These are phyloP conservation scores for Xylaria sp. DNA, from an alignment of 2,329 filamentous ascomycete genomes.

Conservation along the genomic window DNA sequence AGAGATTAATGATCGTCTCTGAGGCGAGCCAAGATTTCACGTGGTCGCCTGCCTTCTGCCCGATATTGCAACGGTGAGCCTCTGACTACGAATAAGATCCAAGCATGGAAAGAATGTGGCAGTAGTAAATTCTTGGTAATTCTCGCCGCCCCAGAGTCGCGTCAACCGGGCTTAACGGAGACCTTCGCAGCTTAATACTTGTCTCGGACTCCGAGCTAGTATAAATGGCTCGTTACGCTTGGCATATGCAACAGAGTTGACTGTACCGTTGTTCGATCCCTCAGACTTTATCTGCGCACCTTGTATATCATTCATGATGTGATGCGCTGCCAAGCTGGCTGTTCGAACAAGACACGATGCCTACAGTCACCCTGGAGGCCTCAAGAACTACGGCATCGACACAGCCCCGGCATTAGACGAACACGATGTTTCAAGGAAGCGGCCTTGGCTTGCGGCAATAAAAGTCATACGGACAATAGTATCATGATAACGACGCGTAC, in stretches of 20 bases:
- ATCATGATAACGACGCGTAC: neutral
- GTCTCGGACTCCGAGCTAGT: neutral
- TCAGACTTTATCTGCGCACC: neutral
- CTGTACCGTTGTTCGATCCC: neutral
- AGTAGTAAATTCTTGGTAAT: neutral
- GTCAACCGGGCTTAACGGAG: neutral
- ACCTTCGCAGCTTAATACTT: neutral
- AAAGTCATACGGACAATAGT: neutral
- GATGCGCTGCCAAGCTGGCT: constrained; percentile 13
- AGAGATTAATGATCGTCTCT: neutral
- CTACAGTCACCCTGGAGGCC: neutral
- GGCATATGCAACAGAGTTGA: constrained; percentile 4
- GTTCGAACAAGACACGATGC: neutral
- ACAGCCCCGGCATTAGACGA: neutral
- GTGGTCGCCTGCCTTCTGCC: neutral
- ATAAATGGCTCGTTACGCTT: constrained; percentile 1
- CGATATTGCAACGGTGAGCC: constrained; percentile 1
- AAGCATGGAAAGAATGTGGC: neutral
- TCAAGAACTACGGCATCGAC: neutral
- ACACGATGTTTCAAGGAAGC: neutral
- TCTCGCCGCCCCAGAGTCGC: neutral
- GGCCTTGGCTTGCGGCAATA: neutral
- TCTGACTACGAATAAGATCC: neutral
- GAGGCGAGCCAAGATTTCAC: neutral
- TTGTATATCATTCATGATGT: neutral